Conservation (phyloP, 179 eudicot species). For the Amaranthus tricolor region DNA sequence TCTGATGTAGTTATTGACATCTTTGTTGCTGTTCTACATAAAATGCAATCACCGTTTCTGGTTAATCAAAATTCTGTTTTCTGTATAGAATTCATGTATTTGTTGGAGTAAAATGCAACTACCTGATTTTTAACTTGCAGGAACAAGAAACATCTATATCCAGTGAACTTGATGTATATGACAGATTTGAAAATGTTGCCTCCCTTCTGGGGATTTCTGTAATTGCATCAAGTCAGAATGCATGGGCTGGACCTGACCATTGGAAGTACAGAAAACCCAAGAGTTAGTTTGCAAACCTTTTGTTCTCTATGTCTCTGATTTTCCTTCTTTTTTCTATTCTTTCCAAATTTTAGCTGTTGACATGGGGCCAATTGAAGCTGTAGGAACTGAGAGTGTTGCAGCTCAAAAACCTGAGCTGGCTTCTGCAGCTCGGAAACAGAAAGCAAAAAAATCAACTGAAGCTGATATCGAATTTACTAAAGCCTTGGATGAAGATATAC, state of each 20-base stretch:
- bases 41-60: not conserved
- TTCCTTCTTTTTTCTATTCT: not conserved
- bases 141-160: constrained; percentile 39
- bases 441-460: constrained; percentile 52
- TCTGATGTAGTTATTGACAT: not conserved
- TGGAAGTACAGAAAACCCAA: constrained; percentile 82
- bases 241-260: constrained; percentile 99
- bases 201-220: constrained; percentile 62
- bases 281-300: constrained; percentile 37
- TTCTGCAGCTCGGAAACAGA: constrained; percentile 43
- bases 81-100: not conserved
- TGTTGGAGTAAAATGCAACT: not conserved
- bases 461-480: constrained; percentile 64
- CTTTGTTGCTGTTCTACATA: not conserved
- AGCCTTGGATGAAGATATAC: constrained; percentile 46
- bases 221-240: constrained; percentile 62
- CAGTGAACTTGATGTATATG: constrained; percentile 42
- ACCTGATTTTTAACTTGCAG: constrained; percentile 35
- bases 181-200: constrained; percentile 56
- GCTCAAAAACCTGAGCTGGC: constrained; percentile 38
- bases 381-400: constrained; percentile 43
- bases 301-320: not conserved
- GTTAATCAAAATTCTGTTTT: not conserved
- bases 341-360: constrained; percentile 12
- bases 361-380: constrained; percentile 21